These are phyloP conservation scores for Ustilago crameri DNA, from an alignment of 1,284 basidiomycete species.

Conservation along the genomic window DNA sequence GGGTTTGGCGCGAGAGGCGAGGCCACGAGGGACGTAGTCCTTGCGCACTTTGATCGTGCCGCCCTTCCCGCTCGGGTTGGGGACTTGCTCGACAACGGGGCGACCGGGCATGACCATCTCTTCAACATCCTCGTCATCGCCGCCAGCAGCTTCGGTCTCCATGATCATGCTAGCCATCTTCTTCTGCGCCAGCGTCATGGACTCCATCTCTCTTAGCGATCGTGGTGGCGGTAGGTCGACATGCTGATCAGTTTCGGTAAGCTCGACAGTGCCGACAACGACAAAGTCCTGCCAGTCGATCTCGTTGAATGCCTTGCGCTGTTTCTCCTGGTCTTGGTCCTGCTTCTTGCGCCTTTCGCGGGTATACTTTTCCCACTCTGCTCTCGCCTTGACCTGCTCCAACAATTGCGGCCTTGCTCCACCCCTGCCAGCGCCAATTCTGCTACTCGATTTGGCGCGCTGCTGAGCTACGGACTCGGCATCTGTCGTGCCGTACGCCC, in stretches of 20 bases:
- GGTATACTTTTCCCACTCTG: constrained; percentile 87
- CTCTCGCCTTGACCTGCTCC: constrained; percentile 79
- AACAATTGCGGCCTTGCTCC: constrained; percentile 77
- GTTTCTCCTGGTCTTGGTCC: constrained; percentile 82
- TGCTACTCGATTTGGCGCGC: constrained; percentile 9
- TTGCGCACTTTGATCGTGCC: constrained; percentile 77
- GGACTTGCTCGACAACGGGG: constrained; percentile 19
- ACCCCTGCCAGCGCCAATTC: constrained; percentile 44
- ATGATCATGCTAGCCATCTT: constrained; percentile 98
- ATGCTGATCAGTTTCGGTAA: constrained; percentile 83
- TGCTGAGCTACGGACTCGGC: constrained; percentile 18
- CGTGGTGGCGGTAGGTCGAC: constrained; percentile 94
- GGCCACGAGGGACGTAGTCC: constrained; percentile 82
- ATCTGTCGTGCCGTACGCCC: constrained; percentile 50
- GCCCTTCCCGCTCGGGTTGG: constrained; percentile 6
- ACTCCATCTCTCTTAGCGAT: constrained; percentile 91
- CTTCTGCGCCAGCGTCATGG: constrained; percentile 96
- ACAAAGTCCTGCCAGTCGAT: constrained; percentile 99
- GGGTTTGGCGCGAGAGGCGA: constrained; percentile 40
- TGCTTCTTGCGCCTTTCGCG: constrained; percentile 85
- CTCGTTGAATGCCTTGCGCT: constrained; percentile 75
- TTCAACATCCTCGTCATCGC: constrained; percentile 79
- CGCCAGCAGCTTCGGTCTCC: constrained; percentile 77
- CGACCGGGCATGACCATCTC: constrained; percentile 62
- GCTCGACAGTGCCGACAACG: constrained; percentile 97